These are phyloP conservation scores for Alternaria sp. DNA, from an alignment of 2,329 filamentous ascomycete species.

Conservation along the genomic window DNA sequence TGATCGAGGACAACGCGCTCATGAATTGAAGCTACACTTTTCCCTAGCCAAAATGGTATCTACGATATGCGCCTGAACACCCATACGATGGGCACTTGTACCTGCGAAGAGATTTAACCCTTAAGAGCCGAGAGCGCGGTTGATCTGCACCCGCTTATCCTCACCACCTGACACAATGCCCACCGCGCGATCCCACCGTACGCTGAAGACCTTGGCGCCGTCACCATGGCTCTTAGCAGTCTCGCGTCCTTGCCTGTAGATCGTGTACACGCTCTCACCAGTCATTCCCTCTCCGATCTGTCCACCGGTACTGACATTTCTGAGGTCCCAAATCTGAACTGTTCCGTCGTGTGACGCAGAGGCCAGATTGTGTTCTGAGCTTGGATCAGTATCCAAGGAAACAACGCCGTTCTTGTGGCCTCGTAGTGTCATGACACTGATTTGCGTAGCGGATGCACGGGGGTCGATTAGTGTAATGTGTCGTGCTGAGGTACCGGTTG, in stretches of 20 bases:
- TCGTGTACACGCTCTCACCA: conserved; percentile 78
- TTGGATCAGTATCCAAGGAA: conserved; percentile 66
- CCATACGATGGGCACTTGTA: background rate
- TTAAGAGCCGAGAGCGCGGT: conserved; percentile 54
- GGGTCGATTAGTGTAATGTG: conserved; percentile 96
- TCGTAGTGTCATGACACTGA: conserved; percentile 87
- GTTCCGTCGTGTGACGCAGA: conserved; percentile 93
- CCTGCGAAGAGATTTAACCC: background rate
- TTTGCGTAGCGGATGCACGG: conserved; percentile 75
- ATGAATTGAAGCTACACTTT: conserved; percentile 14
- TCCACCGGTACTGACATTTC: conserved; percentile 69
- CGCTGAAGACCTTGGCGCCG: conserved; percentile 87
- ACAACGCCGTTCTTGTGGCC: conserved; percentile 82
- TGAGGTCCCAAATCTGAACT: conserved; percentile 91
- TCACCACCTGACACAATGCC: conserved; percentile 92
- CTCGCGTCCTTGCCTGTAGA: conserved; percentile 75
- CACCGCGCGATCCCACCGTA: conserved; percentile 83
- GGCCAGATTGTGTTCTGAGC: conserved; percentile 82
- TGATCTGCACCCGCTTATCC: conserved; percentile 94
- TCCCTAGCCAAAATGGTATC: conserved; percentile 28
- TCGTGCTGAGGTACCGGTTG: conserved; percentile 81
- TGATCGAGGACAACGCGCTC: background rate
- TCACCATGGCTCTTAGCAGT: conserved; percentile 71
- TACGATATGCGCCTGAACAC: conserved; percentile 27
- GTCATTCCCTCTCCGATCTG: conserved; percentile 60